Conservation (phyloP, 345 rosid species). For the Gossypium stocksii region DNA sequence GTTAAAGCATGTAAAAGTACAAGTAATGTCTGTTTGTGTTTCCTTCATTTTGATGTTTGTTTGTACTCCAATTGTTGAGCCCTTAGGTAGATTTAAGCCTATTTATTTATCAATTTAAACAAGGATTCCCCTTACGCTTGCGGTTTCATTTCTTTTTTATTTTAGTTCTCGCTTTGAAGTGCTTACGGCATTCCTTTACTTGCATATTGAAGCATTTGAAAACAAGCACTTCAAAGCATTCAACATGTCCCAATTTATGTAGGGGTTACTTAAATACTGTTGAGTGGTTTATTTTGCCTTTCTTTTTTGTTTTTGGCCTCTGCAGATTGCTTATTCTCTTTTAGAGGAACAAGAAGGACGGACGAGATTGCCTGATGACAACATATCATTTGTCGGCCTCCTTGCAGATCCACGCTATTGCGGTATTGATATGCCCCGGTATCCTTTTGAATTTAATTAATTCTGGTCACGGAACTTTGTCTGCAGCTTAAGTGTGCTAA, state of each 20-base stretch:
- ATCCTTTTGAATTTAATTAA: conserved; percentile 25
- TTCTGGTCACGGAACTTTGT: conserved; percentile 11
- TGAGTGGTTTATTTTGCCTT: not conserved
- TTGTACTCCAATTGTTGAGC: not conserved
- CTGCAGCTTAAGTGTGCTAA: conserved; percentile 7
- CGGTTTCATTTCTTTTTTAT: not conserved
- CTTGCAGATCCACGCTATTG: conserved; percentile 97
- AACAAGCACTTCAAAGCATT: not conserved
- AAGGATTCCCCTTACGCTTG: not conserved
- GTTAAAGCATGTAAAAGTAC: not conserved
- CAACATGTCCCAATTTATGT: not conserved
- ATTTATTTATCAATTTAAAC: not conserved
- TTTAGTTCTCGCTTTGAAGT: not conserved
- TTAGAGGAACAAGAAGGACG: conserved; percentile 91
- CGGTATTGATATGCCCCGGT: conserved; percentile 58
- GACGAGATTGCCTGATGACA: conserved; percentile 51
- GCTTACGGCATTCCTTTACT: not conserved
- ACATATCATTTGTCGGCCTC: conserved; percentile 90
- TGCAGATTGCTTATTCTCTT: conserved; percentile 81
- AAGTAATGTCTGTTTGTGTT: not conserved
- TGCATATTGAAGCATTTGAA: not conserved
- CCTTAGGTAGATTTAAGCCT: not conserved
- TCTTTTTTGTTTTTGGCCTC: not conserved
- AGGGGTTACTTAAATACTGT: not conserved
- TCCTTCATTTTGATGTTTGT: not conserved